Evolutionary conservation across 768 basidiomycete species (phyloP), one percentile per base, ranked within the genome.

Genomic region (Paxillus ammoniavirescens): DNA sequence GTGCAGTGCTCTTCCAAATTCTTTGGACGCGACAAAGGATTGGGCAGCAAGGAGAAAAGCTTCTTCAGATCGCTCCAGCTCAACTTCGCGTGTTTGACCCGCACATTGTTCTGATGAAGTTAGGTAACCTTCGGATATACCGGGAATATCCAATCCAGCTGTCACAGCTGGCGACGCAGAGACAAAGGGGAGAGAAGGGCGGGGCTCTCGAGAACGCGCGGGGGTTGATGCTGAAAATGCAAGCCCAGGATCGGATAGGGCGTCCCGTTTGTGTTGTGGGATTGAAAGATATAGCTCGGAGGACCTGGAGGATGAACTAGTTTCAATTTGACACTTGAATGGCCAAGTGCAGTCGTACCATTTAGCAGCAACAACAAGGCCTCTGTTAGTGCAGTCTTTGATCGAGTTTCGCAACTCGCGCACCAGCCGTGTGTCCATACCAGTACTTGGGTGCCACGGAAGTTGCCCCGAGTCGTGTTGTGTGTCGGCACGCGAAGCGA

Each of bases 31-130:
- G 59, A 91, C 81, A 63, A 83, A 89, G 17, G 83, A 77, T 52
- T 84, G 83, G 2, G 90, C 93, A 35, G 88, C 78, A 49, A 81
- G 68, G 60, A 91, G 79, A n/a, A 75, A 59, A 61, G 97, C 93
- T 57, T 83, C 82, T 47, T 94, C 93, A 30, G 82, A 69, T 18
- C 61, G 64, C 65, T 87, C 82, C 42, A 80, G 67, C 35, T 79
- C 76, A n/a, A 56, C 46, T 60, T 84, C 82, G 42, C 66, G 59
- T 8, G 64, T 62, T 38, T 65, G 62, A 46, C 71, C 64, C 28
- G 75, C 65, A 9, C 56, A 50, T 31, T 54, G 17, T 28, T 59
- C 60, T 9, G 49, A 38, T 9, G 60, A 40, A 10, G 42, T 1
- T 33, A 35, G 26, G 18, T 59, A 58, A 13, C 8, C 41, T 21